phyloP scores from a whole-genome alignment of 1,139 yeast species.

The Magnusiomyces clavatus region DNA sequence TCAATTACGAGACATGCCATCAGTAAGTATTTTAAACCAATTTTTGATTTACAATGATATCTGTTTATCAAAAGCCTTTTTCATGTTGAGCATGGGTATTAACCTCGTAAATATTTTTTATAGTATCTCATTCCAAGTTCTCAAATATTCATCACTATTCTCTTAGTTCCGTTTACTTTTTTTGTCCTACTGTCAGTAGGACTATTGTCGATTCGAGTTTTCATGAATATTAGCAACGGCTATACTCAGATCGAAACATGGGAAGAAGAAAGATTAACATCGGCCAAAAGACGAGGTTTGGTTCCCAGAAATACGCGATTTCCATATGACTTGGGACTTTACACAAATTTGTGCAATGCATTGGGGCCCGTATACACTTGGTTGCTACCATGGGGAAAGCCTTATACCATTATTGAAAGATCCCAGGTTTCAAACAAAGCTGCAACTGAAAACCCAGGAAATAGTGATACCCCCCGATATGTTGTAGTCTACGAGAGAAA shows the following conservation, averaged over 20 bases:
- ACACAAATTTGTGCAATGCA: slow-evolving; percentile 43
- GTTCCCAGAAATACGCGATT: slow-evolving; percentile 37
- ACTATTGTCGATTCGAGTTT: slow-evolving; percentile 53
- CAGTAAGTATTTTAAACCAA: slow-evolving; percentile 20
- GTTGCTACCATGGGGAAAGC: slow-evolving; percentile 56
- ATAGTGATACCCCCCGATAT: slow-evolving; percentile 43
- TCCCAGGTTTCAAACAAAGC: background rate
- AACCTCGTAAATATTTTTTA: background rate
- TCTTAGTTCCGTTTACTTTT: slow-evolving; percentile 48
- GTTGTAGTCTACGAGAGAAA: slow-evolving; percentile 42
- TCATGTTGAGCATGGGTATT: too few relatives aligned
- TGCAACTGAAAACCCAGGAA: slow-evolving; percentile 21
- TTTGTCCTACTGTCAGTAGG: slow-evolving; percentile 54
- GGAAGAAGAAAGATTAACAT: slow-evolving; percentile 79
- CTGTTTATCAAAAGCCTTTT: background rate
- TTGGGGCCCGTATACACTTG: slow-evolving; percentile 38
- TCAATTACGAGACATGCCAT: slow-evolving; percentile 48
- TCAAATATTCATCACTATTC: slow-evolving; percentile 50
- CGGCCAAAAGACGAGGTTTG: slow-evolving; percentile 43
- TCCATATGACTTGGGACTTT: slow-evolving; percentile 68
- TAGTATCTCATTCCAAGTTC: slow-evolving; percentile 45
- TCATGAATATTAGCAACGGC: slow-evolving; percentile 53
- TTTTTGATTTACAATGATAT: background rate
- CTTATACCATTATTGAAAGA: background rate
- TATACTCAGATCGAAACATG: slow-evolving; percentile 88